Conservation (phyloP, 129 eudicot genomes). For the Erigeron canadensis region DNA sequence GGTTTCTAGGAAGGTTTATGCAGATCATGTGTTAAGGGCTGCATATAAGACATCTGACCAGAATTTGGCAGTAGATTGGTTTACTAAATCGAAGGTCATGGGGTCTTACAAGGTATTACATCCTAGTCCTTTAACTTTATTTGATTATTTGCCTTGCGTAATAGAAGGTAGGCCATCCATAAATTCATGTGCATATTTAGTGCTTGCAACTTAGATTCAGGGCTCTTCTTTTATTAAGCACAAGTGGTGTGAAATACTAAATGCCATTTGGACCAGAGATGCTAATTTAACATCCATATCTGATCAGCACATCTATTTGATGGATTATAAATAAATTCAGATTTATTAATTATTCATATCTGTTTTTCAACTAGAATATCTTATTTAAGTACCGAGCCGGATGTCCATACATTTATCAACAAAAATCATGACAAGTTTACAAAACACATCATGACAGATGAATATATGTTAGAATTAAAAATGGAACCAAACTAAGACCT, state of each 20-base stretch:
- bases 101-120: slow-evolving; percentile 77
- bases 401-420: background rate
- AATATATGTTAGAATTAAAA: background rate
- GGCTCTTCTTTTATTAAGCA: background rate
- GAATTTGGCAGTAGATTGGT: slow-evolving; percentile 75
- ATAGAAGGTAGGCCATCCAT: background rate
- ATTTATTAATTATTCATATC: background rate
- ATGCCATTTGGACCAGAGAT: slow-evolving; percentile 3
- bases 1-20: slow-evolving; percentile 59
- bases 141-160: background rate
- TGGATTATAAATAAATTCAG: background rate
- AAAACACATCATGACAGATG: background rate
- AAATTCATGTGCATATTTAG: background rate
- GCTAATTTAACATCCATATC: background rate
- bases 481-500: background rate
- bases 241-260: background rate
- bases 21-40: slow-evolving; percentile 63
- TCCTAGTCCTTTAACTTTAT: slow-evolving; percentile 3
- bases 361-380: background rate
- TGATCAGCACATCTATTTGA: background rate
- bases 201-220: background rate
- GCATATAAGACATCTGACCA: slow-evolving; percentile 67
- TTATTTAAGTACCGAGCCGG: background rate
- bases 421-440: background rate
- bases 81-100: slow-evolving; percentile 51